Evolutionary conservation across 768 basidiomycete species (phyloP).

Genomic region (Boletus eberwhitei): DNA sequence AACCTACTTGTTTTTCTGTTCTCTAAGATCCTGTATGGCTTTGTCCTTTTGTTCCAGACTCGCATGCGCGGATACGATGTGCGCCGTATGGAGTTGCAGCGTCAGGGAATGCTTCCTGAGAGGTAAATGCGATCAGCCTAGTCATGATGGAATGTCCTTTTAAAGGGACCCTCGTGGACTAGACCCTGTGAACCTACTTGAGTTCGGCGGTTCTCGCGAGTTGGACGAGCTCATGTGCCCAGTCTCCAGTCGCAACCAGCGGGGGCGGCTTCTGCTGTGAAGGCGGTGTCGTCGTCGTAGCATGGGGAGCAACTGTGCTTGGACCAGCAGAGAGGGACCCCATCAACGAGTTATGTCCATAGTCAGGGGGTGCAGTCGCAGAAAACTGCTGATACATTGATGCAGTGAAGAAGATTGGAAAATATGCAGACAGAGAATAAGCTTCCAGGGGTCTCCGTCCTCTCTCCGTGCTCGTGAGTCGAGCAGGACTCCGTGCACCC

Average conservation of each 20-base stretch:
- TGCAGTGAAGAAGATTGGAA: slow-evolving; percentile 19
- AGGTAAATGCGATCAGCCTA: slow-evolving; percentile 7
- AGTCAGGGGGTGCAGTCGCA: slow-evolving; percentile 32
- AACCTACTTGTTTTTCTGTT: slow-evolving; percentile 80
- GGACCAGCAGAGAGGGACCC: slow-evolving; percentile 33
- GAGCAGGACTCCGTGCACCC: slow-evolving; percentile 28
- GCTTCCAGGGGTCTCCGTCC: slow-evolving; percentile 29
- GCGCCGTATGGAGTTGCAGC: slow-evolving; percentile 81
- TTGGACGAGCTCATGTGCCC: slow-evolving; percentile 84
- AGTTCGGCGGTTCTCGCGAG: slow-evolving; percentile 85
- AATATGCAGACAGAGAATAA: slow-evolving; percentile 23
- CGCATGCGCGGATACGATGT: slow-evolving; percentile 81
- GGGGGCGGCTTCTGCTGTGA: slow-evolving; percentile 37
- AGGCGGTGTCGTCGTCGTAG: slow-evolving; percentile 24
- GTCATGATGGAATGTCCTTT: not conserved
- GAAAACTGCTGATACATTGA: slow-evolving; percentile 37
- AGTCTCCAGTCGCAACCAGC: slow-evolving; percentile 79
- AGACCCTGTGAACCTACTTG: slow-evolving; percentile 53
- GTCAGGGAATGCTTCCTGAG: slow-evolving; percentile 79
- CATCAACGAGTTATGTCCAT: slow-evolving; percentile 32
- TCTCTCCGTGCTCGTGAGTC: slow-evolving; percentile 1
- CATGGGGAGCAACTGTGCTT: slow-evolving; percentile 32
- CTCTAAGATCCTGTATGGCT: slow-evolving; percentile 74
- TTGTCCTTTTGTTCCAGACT: slow-evolving; percentile 74
- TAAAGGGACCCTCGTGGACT: not conserved